Percentiles rank a stretch among this genome's conserved stretches.
phyloP scores from a whole-genome alignment of 768 basidiomycete genomes.

The Panus rudis region DNA sequence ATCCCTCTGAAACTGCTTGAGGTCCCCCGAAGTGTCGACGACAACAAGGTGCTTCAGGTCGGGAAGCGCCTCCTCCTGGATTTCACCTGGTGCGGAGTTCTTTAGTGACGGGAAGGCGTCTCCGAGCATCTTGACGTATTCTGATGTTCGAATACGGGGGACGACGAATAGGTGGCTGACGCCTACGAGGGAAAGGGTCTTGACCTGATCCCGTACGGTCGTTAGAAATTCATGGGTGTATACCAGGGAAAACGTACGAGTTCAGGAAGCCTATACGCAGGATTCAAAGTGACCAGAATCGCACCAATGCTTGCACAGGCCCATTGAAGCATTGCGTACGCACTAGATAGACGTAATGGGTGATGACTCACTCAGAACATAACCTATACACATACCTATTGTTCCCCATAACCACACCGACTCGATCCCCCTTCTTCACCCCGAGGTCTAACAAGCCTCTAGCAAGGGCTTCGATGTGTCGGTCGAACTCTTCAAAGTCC shows the following conservation, averaged over 20 bases:
- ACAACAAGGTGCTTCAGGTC: conserved; percentile 57
- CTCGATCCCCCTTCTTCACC: conserved; percentile 67
- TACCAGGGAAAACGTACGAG: conserved; percentile 40
- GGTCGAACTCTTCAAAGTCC: conserved; percentile 66
- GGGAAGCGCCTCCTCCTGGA: conserved; percentile 55
- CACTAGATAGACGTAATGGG: conserved; percentile 36
- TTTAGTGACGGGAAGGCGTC: conserved; percentile 52
- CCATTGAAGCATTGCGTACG: conserved; percentile 81
- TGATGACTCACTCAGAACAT: not conserved
- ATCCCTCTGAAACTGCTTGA: conserved; percentile 32
- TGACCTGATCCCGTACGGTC: conserved; percentile 35
- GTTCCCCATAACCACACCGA: conserved; percentile 81
- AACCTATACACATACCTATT: conserved; percentile 47
- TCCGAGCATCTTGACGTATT: conserved; percentile 54
- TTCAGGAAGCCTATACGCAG: conserved; percentile 68
- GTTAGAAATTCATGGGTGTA: not conserved
- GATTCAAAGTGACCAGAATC: conserved; percentile 76
- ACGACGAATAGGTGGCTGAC: conserved; percentile 68
- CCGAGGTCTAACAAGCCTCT: conserved; percentile 65
- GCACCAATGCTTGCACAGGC: conserved; percentile 83
- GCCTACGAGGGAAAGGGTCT: conserved; percentile 53
- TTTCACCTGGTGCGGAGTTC: conserved; percentile 40
- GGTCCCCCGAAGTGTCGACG: conserved; percentile 50
- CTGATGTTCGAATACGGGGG: conserved; percentile 58
- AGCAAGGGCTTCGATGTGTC: conserved; percentile 59